Base-by-base conservation (phyloP, 768 basidiomycete species). In the Lactarius hatsudake region DNA sequence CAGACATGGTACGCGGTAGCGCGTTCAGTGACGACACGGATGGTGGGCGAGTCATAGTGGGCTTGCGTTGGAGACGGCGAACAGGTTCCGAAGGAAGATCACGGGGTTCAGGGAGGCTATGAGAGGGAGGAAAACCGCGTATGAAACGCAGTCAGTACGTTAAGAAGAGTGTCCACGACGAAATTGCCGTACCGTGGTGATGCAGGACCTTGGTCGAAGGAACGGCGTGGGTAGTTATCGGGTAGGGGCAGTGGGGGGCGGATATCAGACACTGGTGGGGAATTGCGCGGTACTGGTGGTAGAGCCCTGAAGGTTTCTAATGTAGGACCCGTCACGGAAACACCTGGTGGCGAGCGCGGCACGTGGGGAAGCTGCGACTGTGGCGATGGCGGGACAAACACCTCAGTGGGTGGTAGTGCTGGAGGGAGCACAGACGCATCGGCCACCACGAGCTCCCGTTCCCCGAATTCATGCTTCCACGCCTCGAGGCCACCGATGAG, bases 401-500 rank as follows among this genome's bases (percentile, higher is more conserved):
- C 54, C 34, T 63, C 62, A 3, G 67, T 13, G 23, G 63, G n/a
- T 2, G 42, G 43, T 17, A 53, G 67, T 26, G 59, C 15, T n/a
- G 38, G 36, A n/a, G 61, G 40, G 10, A 3, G 34, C 8, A 66
- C 28, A 23, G 53, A 48, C n/a, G 30, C 68, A 58, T 26, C 74
- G 71, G 20, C 71, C 64, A 32, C 75, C 70, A 61, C 72, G 59
- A 81, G 73, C 63, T 78, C 78, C 1, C 75, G 75, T 20, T 80
- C 81, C 1, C 85, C 82, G 58, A 90, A 76, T 56, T 84, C 83
- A 59, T 75, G 79, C 73, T 83, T 86, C 94, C 95, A 98, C 3
- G 87, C 91, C 58, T 88, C 83, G 57, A 93, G 79, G 1, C 96
- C 96, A 3, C 96, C 96, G 5, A 89, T 81, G 30, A 98, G 84